These are phyloP conservation scores for Fusarium sp. DNA, from an alignment of 2,329 filamentous ascomycete genomes.

Conservation along the genomic window DNA sequence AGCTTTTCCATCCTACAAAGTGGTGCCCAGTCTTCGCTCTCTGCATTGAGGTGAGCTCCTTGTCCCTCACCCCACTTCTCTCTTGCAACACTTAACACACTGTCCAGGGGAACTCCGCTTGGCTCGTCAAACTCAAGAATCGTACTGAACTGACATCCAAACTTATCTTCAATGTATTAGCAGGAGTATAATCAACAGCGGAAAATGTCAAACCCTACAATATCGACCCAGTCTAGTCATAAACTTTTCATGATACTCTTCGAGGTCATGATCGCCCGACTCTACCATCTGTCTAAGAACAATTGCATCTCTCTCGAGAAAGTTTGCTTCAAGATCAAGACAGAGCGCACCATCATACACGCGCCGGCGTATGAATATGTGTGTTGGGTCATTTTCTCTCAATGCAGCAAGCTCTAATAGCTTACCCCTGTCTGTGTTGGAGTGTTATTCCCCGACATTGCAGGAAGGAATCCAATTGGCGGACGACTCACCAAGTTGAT, in stretches of 20 bases:
- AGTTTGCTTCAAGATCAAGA: conserved; percentile 18
- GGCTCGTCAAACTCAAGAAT: conserved; percentile 13
- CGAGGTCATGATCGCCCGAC: conserved; percentile 3
- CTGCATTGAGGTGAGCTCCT: conserved; percentile 8
- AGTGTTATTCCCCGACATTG: background rate
- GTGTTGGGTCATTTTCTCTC: conserved; percentile 11
- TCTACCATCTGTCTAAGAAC: conserved; percentile 15
- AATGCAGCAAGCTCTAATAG: conserved; percentile 9
- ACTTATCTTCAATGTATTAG: conserved; percentile 18
- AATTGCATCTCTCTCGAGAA: conserved; percentile 8
- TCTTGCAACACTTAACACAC: background rate
- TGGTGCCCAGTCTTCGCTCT: conserved; percentile 13
- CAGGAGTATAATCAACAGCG: background rate
- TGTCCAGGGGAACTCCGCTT: background rate
- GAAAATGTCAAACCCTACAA: conserved; percentile 2
- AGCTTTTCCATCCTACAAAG: conserved; percentile 8
- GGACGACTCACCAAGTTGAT: background rate
- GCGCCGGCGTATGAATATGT: conserved; percentile 22
- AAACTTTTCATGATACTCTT: conserved; percentile 10
- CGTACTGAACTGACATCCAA: conserved; percentile 7
- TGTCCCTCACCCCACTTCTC: conserved; percentile 9
- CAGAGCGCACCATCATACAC: conserved; percentile 4
- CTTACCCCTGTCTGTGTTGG: conserved; percentile 9
- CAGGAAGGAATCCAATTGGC: conserved; percentile 2
- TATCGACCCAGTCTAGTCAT: conserved; percentile 17